Evolutionary conservation across 495 filamentous ascomycete genomes (phyloP).

Genomic region (Penicillium argentinense): DNA sequence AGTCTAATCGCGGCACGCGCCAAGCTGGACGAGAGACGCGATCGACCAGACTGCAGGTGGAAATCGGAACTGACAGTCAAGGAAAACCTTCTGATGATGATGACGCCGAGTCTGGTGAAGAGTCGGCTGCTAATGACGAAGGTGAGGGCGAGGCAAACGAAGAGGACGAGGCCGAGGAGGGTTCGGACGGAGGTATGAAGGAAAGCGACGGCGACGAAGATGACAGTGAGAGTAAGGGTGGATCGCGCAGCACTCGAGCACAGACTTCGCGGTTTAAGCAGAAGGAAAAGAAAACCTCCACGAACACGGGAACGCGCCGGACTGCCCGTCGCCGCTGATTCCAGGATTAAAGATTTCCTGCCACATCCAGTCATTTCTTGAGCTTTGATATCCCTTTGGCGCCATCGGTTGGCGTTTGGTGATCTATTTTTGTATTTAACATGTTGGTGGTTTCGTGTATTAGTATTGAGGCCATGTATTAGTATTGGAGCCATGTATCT

Average conservation of each 20-base stretch:
- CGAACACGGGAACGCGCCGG: slow-evolving; percentile 33
- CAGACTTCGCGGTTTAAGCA: slow-evolving; percentile 38
- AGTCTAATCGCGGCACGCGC: slow-evolving; percentile 38
- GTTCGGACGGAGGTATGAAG: slow-evolving; percentile 8
- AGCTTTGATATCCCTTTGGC: slow-evolving; percentile 31
- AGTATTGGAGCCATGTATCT: not conserved
- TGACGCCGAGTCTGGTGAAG: slow-evolving; percentile 40
- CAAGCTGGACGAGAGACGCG: slow-evolving; percentile 42
- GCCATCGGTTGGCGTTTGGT: slow-evolving; percentile 17
- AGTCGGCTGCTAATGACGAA: slow-evolving; percentile 39
- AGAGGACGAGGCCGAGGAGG: slow-evolving; percentile 13
- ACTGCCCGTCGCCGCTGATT: slow-evolving; percentile 38
- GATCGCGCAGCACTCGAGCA: slow-evolving; percentile 42
- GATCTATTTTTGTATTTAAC: not conserved
- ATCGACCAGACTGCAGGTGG: slow-evolving; percentile 42
- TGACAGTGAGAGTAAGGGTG: slow-evolving; percentile 37
- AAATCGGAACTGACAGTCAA: slow-evolving; percentile 30
- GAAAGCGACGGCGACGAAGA: slow-evolving; percentile 30
- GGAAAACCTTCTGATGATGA: slow-evolving; percentile 40
- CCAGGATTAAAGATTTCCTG: too few relatives aligned
- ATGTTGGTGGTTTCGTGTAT: not conserved
- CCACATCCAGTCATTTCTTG: not conserved
- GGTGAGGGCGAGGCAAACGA: slow-evolving; percentile 32
- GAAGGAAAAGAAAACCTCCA: slow-evolving; percentile 35
- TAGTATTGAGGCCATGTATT: not conserved